Percentiles rank a stretch among this genome's conserved stretches.
Conservation (phyloP, 2,329 filamentous ascomycete genomes). For the Ophiostoma novo-ulmi region DNA sequence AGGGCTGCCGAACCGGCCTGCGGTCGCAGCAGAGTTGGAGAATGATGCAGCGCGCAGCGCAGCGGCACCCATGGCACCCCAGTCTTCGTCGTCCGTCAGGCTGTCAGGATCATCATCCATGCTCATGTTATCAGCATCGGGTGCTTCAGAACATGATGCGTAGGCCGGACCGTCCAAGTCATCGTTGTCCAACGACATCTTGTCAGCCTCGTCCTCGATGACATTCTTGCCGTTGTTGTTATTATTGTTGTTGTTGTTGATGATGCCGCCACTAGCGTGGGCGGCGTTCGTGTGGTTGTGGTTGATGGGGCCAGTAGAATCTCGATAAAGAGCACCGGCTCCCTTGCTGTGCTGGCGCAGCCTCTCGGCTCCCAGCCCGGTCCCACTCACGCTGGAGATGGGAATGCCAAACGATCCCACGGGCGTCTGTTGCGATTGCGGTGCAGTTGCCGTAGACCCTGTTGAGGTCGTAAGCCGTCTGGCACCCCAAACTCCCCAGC, state of each 20-base stretch:
- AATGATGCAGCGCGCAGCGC: conserved; percentile 68
- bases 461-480: conserved; percentile 46
- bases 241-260: conserved; percentile 30
- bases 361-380: conserved; percentile 39
- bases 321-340: conserved; percentile 63
- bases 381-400: conserved; percentile 45
- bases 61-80: conserved; percentile 82
- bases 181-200: conserved; percentile 84
- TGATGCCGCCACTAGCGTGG: neutral
- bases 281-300: conserved; percentile 8
- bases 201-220: conserved; percentile 82
- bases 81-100: conserved; percentile 92
- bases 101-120: conserved; percentile 73
- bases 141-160: conserved; percentile 71
- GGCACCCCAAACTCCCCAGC: conserved; percentile 95
- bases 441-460: neutral
- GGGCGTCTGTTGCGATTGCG: neutral
- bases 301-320: conserved; percentile 50
- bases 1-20: conserved; percentile 48
- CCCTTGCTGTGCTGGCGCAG: conserved; percentile 50
- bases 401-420: conserved; percentile 48
- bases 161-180: conserved; percentile 62
- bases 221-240: conserved; percentile 47
- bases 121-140: conserved; percentile 54
- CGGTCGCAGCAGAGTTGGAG: conserved; percentile 42